Evolutionary conservation across 768 basidiomycete genomes (phyloP).

Genomic region (Tylopilus felleus): DNA sequence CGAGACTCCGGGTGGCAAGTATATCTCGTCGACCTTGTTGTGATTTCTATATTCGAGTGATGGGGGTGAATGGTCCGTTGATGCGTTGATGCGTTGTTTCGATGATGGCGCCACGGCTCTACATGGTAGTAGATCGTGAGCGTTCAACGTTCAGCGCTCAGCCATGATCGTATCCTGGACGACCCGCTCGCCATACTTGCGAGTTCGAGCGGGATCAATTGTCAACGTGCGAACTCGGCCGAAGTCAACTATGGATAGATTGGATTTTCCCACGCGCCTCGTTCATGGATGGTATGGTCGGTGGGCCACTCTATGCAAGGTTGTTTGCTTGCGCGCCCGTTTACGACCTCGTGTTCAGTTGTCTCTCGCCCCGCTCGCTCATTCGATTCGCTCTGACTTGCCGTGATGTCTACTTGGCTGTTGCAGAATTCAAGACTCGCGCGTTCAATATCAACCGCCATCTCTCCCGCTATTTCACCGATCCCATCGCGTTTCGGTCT

Average conservation of each 20-base stretch:
- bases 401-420: conserved; percentile 7
- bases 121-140: not conserved
- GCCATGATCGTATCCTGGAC: not conserved
- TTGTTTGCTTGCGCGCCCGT: conserved; percentile 19
- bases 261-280: not conserved
- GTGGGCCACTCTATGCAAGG: not conserved
- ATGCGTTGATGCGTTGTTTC: not conserved
- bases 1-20: not conserved
- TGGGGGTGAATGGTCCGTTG: not conserved
- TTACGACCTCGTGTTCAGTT: conserved; percentile 17
- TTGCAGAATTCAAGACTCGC: conserved; percentile 20
- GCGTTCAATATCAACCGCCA: conserved; percentile 36
- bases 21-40: not conserved
- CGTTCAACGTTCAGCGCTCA: not conserved
- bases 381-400: conserved; percentile 23
- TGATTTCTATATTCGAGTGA: not conserved
- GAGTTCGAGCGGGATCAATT: too few species aligned
- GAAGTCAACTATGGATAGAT: not conserved
- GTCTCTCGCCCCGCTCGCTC: conserved; percentile 17
- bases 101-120: not conserved
- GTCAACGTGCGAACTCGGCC: too few species aligned
- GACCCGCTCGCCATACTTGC: not conserved
- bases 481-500: conserved; percentile 40
- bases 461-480: conserved; percentile 35
- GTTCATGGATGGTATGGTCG: not conserved